Base-by-base conservation (phyloP, 2,329 filamentous ascomycete species). In the Amauroascus niger region DNA sequence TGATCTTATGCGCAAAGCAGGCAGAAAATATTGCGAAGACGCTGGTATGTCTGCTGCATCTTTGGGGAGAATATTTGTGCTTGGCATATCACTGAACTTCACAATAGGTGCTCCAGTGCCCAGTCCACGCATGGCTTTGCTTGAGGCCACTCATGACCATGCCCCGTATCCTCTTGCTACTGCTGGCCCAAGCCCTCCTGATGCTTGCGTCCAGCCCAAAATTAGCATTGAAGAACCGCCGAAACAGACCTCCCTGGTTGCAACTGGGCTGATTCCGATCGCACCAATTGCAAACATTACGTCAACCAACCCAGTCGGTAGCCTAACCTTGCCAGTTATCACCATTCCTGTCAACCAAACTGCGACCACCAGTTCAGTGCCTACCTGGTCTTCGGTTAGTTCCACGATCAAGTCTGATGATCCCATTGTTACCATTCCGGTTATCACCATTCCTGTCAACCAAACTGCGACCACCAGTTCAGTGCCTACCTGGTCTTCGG, bases 1-100 rank as follows among this genome's bases (percentile, higher is more conserved):
- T 9, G 44, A 55, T 3, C 49, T 52, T 16, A 24, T 58, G 49
- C 26, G 22, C 1, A 22, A 52, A n/a, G 57, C 48, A 24, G 52
- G 55, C 24, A 47, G 33, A 35, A 49, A 55, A 40, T 44, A 48
- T 18, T 58, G 57, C 22, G 33, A 14, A 13, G 48, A 56, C 16
- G 41, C 48, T 11, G 55, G 57, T 57, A 49, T 24, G 41, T 16
- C 14, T 14, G 20, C 14, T 16, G 20, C 33, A 45, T 24, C 13
- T 24, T 24, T 13, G 11, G 4, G 6, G n/a, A n/a, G n/a, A 2
- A 7, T 28, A 20, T 28, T n/a, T n/a, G 5, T 30, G 5, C 16
- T 14, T 16, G 16, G 14, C 16, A 28, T 49, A 26, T 9, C 37
- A 28, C 32, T 39, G 20, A 49, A 3, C 6, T 5, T n/a, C 14